Base-by-base conservation (phyloP, 176 grass and related monocot species). In the Melocanna baccifera region DNA sequence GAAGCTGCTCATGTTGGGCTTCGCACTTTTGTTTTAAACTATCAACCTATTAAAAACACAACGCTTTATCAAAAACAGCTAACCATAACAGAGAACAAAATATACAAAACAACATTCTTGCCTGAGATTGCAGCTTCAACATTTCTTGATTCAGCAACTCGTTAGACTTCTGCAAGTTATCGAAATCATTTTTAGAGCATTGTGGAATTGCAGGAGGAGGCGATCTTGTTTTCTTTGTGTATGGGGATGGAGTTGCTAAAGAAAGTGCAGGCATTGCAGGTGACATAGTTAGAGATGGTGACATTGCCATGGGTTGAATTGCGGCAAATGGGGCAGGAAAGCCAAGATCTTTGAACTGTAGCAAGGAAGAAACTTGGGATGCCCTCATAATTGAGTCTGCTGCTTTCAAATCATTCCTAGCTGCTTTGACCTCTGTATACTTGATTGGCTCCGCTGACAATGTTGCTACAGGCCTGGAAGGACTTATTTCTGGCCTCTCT, bases 221-320 rank as follows among this genome's bases (percentile, higher is more conserved):
- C 59, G 93, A 73, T 57, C 89, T 95, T 74, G 77, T 84, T 77
- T 75, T 91, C 83, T 84, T 90, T 16, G 84, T 42, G 50, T 91
- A 92, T 32, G 93, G 80, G 62, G 86, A 87, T 85, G 88, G 28
- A 66, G 88, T 88, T 32, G 79, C 81, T 13, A 67, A 57, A 65
- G 85, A 78, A 80, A 77, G 64, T 62, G 81, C 45, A 42, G 50
- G 81, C 5, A 80, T 77, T 56, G 71, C 53, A 69, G 76, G 81
- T 15, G 77, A 79, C 14, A 71, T 50, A 48, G 66, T 71, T 55
- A 86, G 12, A 53, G 77, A 25, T 83, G 82, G 59, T 73, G 93
- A 79, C 73, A 91, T 91, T 57, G 88, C 93, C 71, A 91, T 91
- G 59, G 93, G 90, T 91, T 90, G 88, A 48, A 92, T 71, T n/a